Evolutionary conservation across 192 early-diverging fungal species (phyloP).

Genomic region (Coemansia sp.): DNA sequence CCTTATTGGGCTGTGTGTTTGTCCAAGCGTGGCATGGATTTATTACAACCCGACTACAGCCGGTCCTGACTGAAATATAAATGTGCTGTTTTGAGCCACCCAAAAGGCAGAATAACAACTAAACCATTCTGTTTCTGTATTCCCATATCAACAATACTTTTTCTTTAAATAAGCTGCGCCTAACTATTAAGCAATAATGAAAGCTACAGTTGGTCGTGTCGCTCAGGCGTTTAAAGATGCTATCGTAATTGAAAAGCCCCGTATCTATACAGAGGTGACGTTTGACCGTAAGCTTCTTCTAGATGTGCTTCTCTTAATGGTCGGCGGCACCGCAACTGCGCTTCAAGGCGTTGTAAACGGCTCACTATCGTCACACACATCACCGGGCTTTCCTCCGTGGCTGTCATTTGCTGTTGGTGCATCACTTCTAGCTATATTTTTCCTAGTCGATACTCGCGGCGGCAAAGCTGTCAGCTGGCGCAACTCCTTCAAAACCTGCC

Average conservation of each 20-base stretch:
- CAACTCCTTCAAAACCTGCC: not conserved
- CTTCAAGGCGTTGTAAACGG: constrained; percentile 1
- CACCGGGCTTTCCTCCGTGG: constrained; percentile 1
- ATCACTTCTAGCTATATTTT: not conserved
- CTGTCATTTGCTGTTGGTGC: constrained; percentile 2
- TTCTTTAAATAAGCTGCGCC: not conserved
- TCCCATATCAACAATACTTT: not conserved
- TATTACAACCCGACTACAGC: too few species aligned
- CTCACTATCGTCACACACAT: not conserved
- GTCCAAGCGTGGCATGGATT: not conserved
- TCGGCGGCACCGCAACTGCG: not conserved
- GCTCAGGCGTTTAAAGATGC: not conserved
- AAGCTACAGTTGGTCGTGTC: not conserved
- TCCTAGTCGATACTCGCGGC: not conserved
- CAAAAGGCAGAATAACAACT: not conserved
- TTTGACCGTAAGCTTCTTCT: constrained; percentile 4
- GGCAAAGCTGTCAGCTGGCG: constrained; percentile 1
- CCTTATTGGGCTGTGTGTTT: not conserved
- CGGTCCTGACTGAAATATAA: not conserved
- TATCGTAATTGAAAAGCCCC: constrained; percentile 2
- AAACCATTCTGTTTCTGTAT: not conserved
- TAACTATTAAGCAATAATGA: not conserved
- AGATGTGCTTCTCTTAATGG: not conserved
- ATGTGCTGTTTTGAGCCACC: not conserved
- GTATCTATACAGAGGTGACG: not conserved